Percentiles rank a stretch among this genome's conserved stretches.
phyloP scores from a whole-genome alignment of 2,329 filamentous ascomycete genomes.

The Neophaeococcomyces aloes region DNA sequence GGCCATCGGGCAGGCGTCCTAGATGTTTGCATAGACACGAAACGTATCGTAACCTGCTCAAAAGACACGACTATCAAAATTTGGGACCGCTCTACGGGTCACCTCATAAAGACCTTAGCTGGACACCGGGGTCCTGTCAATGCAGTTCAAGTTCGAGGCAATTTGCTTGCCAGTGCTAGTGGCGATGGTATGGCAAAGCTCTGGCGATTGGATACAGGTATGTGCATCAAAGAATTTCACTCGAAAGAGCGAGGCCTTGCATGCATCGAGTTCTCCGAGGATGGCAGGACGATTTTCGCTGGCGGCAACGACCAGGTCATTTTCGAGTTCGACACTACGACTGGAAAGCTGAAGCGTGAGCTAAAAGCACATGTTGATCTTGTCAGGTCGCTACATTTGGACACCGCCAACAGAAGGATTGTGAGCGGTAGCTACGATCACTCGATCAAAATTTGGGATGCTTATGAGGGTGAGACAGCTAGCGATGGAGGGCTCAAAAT shows the following conservation, averaged over 20 bases:
- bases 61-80: constrained; percentile 92
- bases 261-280: constrained; percentile 90
- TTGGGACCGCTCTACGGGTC: constrained; percentile 76
- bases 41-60: constrained; percentile 91
- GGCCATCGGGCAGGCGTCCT: constrained; percentile 81
- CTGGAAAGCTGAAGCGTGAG: constrained; percentile 69
- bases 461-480: constrained; percentile 70
- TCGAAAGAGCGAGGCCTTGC: constrained; percentile 89
- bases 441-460: constrained; percentile 89
- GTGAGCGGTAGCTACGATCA: constrained; percentile 91
- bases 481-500: constrained; percentile 66
- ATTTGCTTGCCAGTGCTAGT: constrained; percentile 84
- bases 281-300: constrained; percentile 84
- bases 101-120: constrained; percentile 63
- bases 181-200: constrained; percentile 89
- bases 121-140: constrained; percentile 92
- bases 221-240: constrained; percentile 78
- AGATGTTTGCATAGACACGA: constrained; percentile 84
- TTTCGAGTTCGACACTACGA: constrained; percentile 90
- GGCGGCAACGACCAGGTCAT: constrained; percentile 94
- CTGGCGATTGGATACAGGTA: constrained; percentile 86
- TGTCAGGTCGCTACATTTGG: constrained; percentile 82
- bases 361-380: constrained; percentile 75
- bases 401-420: constrained; percentile 73
- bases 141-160: constrained; percentile 86